phyloP scores from a whole-genome alignment of 2,329 filamentous ascomycete genomes.

The Scedosporium dehoogii region DNA sequence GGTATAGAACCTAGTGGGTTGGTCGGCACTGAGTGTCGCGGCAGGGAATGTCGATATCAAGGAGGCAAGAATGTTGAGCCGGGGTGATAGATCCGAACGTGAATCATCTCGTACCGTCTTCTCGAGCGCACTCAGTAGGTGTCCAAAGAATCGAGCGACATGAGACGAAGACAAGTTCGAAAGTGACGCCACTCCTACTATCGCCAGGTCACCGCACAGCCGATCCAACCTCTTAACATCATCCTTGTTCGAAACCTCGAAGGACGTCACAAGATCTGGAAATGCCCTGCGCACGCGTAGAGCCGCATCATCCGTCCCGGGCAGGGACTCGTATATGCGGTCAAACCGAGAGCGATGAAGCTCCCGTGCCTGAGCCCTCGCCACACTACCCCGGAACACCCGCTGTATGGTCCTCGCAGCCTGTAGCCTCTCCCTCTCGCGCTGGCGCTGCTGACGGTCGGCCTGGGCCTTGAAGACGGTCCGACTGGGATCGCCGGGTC shows the following conservation, averaged over 20 bases:
- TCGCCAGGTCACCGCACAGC: slow-evolving; percentile 34
- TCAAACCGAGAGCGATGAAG: slow-evolving; percentile 55
- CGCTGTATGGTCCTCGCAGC: slow-evolving; percentile 68
- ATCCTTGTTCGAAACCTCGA: slow-evolving; percentile 29
- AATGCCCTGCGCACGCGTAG: slow-evolving; percentile 31
- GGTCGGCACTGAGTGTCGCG: neutral
- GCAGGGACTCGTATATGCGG: slow-evolving; percentile 34
- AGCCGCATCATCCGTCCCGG: slow-evolving; percentile 16
- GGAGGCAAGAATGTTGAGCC: neutral
- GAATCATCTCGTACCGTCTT: neutral
- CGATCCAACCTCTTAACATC: slow-evolving; percentile 38
- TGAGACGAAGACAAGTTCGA: neutral
- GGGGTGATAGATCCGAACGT: neutral
- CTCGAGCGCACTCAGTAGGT: slow-evolving; percentile 2
- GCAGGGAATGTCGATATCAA: neutral
- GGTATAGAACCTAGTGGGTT: neutral
- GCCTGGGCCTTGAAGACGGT: slow-evolving; percentile 80
- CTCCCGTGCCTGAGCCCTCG: slow-evolving; percentile 47
- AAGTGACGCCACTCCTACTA: slow-evolving; percentile 10
- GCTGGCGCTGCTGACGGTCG: slow-evolving; percentile 70
- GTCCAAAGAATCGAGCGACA: neutral
- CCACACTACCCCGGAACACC: slow-evolving; percentile 69
- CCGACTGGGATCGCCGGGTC: slow-evolving; percentile 25
- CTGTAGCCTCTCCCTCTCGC: slow-evolving; percentile 66
- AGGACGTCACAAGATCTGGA: slow-evolving; percentile 39